phyloP scores from a whole-genome alignment of 2,329 filamentous ascomycete species.

The Colletotrichum cereale region DNA sequence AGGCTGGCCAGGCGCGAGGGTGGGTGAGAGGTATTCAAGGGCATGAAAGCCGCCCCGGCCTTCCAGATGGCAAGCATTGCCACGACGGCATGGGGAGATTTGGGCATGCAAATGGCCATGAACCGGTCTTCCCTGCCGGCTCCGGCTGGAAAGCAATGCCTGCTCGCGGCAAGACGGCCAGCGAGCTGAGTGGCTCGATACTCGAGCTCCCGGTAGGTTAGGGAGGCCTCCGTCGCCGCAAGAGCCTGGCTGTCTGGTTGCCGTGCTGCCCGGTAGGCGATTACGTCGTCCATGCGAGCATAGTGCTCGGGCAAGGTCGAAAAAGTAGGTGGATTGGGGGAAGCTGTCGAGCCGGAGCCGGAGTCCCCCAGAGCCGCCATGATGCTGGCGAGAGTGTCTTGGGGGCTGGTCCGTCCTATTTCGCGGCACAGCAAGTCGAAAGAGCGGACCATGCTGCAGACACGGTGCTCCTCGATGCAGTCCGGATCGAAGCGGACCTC shows the following conservation, averaged over 20 bases:
- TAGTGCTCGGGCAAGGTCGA: not conserved
- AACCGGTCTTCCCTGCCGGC: slow-evolving; percentile 5
- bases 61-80: slow-evolving; percentile 48
- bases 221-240: slow-evolving; percentile 41
- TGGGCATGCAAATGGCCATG: slow-evolving; percentile 46
- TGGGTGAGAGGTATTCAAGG: slow-evolving; percentile 43
- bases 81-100: slow-evolving; percentile 44
- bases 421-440: not conserved
- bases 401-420: not conserved
- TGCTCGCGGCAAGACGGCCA: slow-evolving; percentile 30
- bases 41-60: slow-evolving; percentile 48
- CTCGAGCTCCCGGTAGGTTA: slow-evolving; percentile 42
- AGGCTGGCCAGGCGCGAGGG: not conserved
- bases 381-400: not conserved
- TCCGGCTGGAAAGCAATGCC: not conserved
- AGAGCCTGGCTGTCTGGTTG: slow-evolving; percentile 9
- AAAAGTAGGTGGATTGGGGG: not conserved
- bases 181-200: slow-evolving; percentile 36
- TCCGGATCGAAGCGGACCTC: not conserved
- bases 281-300: not conserved
- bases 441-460: not conserved
- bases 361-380: not conserved
- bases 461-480: not conserved
- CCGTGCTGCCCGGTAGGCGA: not conserved
- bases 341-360: not conserved